These are phyloP conservation scores for Wickerhamomyces mucosus DNA, from an alignment of 805 yeast genomes.

Conservation along the genomic window DNA sequence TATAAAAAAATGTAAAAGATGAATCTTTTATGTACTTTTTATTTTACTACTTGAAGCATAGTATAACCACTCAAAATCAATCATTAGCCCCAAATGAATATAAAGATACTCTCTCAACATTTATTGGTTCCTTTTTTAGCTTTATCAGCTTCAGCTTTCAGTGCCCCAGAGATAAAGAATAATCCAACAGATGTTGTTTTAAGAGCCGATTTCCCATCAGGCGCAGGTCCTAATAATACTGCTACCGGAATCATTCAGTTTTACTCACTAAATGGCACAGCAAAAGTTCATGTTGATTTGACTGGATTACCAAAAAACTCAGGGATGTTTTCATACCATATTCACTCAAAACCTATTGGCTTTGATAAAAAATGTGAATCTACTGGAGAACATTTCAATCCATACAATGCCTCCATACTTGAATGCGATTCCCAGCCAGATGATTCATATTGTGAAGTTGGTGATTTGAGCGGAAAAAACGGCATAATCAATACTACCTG, in stretches of 20 bases:
- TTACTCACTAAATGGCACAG: conserved; percentile 47
- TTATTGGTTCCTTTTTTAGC: conserved; percentile 6
- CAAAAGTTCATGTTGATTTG: conserved; percentile 59
- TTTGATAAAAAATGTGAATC: conserved; percentile 40
- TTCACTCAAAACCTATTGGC: conserved; percentile 52
- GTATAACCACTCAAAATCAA: too few species aligned
- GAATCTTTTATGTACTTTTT: too few species aligned
- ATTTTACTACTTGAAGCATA: too few species aligned
- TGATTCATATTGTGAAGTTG: conserved; percentile 57
- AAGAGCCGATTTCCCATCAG: conserved; percentile 23
- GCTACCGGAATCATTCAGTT: conserved; percentile 49
- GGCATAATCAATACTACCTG: conserved; percentile 66
- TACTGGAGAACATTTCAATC: conserved; percentile 54
- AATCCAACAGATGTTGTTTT: conserved; percentile 20
- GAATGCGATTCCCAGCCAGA: conserved; percentile 38
- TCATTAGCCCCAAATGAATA: too few species aligned
- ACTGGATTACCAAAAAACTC: conserved; percentile 59
- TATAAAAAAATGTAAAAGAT: too few species aligned
- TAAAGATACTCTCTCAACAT: conserved; percentile 8
- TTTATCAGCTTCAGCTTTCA: conserved; percentile 5
- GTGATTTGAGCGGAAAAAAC: conserved; percentile 73
- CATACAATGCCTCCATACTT: conserved; percentile 43
- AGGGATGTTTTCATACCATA: conserved; percentile 64
- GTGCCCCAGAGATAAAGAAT: conserved; percentile 9
- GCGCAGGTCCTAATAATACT: conserved; percentile 22